Evolutionary conservation across 352 stramenopile genomes (phyloP).

Genomic region (Globisporangium nodosum): DNA sequence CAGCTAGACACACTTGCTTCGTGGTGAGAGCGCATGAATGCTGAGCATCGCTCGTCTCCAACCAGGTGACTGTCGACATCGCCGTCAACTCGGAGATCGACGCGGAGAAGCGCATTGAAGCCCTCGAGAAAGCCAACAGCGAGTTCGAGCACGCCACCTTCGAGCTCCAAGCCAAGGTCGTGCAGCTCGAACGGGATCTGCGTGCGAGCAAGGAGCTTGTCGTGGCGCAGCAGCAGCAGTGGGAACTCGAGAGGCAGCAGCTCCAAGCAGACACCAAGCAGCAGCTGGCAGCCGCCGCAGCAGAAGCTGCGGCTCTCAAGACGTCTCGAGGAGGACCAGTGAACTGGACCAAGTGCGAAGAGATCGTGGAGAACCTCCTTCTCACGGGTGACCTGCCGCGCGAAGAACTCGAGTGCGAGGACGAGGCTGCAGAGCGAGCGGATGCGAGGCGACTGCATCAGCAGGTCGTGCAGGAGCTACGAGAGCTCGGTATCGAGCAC

Average conservation of each 20-base stretch:
- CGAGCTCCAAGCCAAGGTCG: slow-evolving; percentile 32
- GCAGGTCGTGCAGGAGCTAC: slow-evolving; percentile 31
- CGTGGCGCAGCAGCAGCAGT: slow-evolving; percentile 30
- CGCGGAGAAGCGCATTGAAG: slow-evolving; percentile 44
- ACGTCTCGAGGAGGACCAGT: slow-evolving; percentile 12
- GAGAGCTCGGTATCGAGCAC: slow-evolving; percentile 32
- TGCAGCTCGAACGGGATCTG: slow-evolving; percentile 44
- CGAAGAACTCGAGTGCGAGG: slow-evolving; percentile 18
- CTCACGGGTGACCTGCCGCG: slow-evolving; percentile 40
- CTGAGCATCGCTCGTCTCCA: not conserved
- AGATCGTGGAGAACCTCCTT: slow-evolving; percentile 48
- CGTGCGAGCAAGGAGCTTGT: slow-evolving; percentile 24
- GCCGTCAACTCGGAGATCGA: slow-evolving; percentile 67
- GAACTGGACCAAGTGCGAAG: slow-evolving; percentile 50
- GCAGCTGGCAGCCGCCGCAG: slow-evolving; percentile 18
- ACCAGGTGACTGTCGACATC: slow-evolving; percentile 42
- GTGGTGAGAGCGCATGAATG: not conserved
- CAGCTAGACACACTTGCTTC: too few relatives aligned
- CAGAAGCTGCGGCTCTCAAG: not conserved
- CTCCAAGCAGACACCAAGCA: slow-evolving; percentile 25
- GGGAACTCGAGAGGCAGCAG: slow-evolving; percentile 20
- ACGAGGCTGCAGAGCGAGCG: slow-evolving; percentile 15
- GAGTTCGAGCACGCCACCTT: slow-evolving; percentile 37
- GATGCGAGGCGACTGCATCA: slow-evolving; percentile 25
- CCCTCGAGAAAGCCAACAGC: slow-evolving; percentile 47